Evolutionary conservation across 2,329 filamentous ascomycete species (phyloP), one percentile per base, ranked within the genome.

Genomic region (Cercospora sesami): DNA sequence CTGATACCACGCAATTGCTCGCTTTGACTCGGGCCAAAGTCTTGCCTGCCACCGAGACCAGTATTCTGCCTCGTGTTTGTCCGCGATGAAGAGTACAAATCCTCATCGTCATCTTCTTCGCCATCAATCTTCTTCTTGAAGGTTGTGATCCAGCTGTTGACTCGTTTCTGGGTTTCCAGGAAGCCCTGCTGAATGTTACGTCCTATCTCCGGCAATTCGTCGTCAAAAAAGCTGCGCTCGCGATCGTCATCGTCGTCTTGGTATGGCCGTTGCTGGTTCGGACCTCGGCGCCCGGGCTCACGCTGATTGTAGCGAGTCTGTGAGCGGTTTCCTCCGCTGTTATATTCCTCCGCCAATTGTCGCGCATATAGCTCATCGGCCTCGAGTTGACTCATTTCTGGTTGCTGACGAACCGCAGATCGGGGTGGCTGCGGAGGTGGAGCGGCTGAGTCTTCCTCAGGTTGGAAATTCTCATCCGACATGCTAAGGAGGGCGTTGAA

Each of bases 171-270:
- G 1, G 95, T 98, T 77, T 99, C 94, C 65, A 93, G 77, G 81
- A 99, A 99, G 4, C 95, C 95, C 81, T 98, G 96, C 78, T 90
- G 91, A 73, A 99, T 87, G 76, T 96, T 97, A 78, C 97, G 93
- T 73, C 90, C 90, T 77, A 99, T 97, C 60, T 94, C 89, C 1
- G 95, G 94, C 14, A 99, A 86, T 73, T 99, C 95, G 75, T 99
- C 95, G 75, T 99, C 95, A 74, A 98, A 88, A 80, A 99, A 99
- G 82, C 88, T 97, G 76, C 91, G 91, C 75, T 97, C 93, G 59
- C 87, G 87, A 60, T 89, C 88, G 42, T 88, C 73, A 45, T 75
- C 74, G 48, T 83, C 80, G 48, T 83, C 80, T 18, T 80, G 75
- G 48, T 80, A 84, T 70, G 87, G 85, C 67, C 83, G 80, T 73